These are phyloP conservation scores for Apiospora marii DNA, from an alignment of 2,329 filamentous ascomycete species.

Conservation along the genomic window DNA sequence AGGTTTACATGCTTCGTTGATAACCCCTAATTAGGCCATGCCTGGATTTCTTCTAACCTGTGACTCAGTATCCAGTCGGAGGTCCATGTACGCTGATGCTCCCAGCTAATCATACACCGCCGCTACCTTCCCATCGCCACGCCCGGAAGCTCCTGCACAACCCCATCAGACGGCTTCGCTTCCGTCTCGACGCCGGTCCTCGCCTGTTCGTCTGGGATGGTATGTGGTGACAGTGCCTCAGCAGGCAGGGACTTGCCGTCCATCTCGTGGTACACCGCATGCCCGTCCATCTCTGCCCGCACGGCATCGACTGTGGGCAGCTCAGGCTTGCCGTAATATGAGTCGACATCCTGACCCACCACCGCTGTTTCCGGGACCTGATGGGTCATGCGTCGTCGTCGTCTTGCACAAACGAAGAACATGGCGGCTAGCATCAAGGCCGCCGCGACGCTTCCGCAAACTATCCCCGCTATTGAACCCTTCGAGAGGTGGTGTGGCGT, in stretches of 20 bases:
- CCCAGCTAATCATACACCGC: too few relatives aligned
- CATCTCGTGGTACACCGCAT: background rate
- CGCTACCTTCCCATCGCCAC: too few relatives aligned
- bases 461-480: background rate
- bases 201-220: background rate
- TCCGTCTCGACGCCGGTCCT: too few relatives aligned
- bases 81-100: too few relatives aligned
- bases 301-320: background rate
- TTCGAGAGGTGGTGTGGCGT: background rate
- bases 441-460: background rate
- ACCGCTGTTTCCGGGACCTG: background rate
- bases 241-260: background rate
- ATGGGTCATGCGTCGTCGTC: background rate
- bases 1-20: too few relatives aligned
- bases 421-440: background rate
- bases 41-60: too few relatives aligned
- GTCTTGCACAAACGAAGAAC: background rate
- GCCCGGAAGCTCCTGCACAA: too few relatives aligned
- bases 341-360: background rate
- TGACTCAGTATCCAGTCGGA: too few relatives aligned
- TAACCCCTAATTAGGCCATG: too few relatives aligned
- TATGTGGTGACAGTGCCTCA: background rate
- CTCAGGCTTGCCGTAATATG: background rate
- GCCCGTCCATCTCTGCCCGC: background rate
- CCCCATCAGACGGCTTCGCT: background rate